Evolutionary conservation across 1,139 yeast species (phyloP).

Genomic region (Diutina rugosa): DNA sequence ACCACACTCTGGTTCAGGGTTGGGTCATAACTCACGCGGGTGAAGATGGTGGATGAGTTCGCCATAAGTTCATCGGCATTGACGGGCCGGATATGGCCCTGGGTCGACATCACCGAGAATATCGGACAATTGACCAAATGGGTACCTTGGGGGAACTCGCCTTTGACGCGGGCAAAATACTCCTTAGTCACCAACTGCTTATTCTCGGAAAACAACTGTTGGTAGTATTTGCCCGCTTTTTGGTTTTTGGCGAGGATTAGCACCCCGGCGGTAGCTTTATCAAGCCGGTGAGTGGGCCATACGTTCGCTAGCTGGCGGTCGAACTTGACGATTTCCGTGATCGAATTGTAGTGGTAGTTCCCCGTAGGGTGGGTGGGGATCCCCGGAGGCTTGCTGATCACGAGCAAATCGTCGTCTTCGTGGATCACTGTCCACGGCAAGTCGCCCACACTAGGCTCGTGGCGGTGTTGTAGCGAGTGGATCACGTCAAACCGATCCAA

Average conservation of each 20-base stretch:
- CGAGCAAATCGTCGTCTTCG: conserved; percentile 37
- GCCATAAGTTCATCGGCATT: conserved; percentile 15
- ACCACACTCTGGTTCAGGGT: conserved; percentile 39
- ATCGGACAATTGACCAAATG: conserved; percentile 19
- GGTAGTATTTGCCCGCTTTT: conserved; percentile 10
- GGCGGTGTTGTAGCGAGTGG: conserved; percentile 37
- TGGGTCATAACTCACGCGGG: conserved; percentile 12
- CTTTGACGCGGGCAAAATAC: conserved; percentile 43
- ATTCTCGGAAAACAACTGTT: conserved; percentile 18
- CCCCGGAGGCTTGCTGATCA: conserved; percentile 64
- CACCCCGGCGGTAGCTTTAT: conserved; percentile 65
- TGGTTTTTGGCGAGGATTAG: conserved; percentile 33
- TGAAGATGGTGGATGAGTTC: conserved; percentile 22
- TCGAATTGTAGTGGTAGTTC: conserved; percentile 43
- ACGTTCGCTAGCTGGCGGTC: conserved; percentile 18
- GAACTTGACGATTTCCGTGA: conserved; percentile 43
- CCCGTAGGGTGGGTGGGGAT: conserved; percentile 77
- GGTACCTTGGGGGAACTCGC: conserved; percentile 30
- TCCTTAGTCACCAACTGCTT: conserved; percentile 27
- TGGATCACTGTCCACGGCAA: conserved; percentile 20
- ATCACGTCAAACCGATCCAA: conserved; percentile 38
- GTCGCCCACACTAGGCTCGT: conserved; percentile 41
- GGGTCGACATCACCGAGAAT: conserved; percentile 10
- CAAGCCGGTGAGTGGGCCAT: conserved; percentile 59
- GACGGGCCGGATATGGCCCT: conserved; percentile 22